Evolutionary conservation across 495 filamentous ascomycete species (phyloP).

Genomic region (Penicillium manginii): DNA sequence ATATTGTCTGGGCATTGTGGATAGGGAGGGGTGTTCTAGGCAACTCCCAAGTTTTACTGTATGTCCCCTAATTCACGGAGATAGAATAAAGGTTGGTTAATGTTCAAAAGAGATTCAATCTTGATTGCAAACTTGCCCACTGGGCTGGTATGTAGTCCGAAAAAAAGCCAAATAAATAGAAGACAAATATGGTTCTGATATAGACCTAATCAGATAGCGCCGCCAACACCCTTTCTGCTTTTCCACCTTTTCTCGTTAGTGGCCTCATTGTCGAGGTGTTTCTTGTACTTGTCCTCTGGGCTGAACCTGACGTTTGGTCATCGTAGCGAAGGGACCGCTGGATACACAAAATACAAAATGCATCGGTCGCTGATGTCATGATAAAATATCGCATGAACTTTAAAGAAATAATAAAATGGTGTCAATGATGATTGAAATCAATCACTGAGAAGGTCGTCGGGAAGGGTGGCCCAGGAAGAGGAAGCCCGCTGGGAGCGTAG

Average conservation of each 20-base stretch:
- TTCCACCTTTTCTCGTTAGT: slow-evolving; percentile 11
- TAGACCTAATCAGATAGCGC: slow-evolving; percentile 24
- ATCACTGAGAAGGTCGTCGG: slow-evolving; percentile 18
- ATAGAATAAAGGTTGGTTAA: not conserved
- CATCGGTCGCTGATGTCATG: slow-evolving; percentile 22
- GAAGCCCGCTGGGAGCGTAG: slow-evolving; percentile 33
- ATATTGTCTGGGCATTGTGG: slow-evolving; percentile 15
- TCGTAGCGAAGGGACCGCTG: slow-evolving; percentile 10
- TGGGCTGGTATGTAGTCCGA: slow-evolving; percentile 11
- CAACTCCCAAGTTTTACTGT: not conserved
- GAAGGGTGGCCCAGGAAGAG: slow-evolving; percentile 36
- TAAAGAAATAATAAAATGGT: slow-evolving; percentile 10
- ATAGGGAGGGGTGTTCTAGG: slow-evolving; percentile 12
- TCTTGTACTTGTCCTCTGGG: slow-evolving; percentile 10
- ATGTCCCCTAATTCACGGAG: not conserved
- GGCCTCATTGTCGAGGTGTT: slow-evolving; percentile 4
- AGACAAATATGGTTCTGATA: slow-evolving; percentile 3
- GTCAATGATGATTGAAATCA: slow-evolving; percentile 10
- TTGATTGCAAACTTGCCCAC: slow-evolving; percentile 18
- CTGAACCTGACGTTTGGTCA: slow-evolving; percentile 15
- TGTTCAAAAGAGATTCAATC: slow-evolving; percentile 6
- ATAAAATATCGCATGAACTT: slow-evolving; percentile 17
- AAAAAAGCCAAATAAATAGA: slow-evolving; percentile 13
- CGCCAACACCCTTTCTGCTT: slow-evolving; percentile 22
- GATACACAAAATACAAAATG: slow-evolving; percentile 16